Conservation (phyloP, 345 rosid species). For the Fremontodendron californicum region DNA sequence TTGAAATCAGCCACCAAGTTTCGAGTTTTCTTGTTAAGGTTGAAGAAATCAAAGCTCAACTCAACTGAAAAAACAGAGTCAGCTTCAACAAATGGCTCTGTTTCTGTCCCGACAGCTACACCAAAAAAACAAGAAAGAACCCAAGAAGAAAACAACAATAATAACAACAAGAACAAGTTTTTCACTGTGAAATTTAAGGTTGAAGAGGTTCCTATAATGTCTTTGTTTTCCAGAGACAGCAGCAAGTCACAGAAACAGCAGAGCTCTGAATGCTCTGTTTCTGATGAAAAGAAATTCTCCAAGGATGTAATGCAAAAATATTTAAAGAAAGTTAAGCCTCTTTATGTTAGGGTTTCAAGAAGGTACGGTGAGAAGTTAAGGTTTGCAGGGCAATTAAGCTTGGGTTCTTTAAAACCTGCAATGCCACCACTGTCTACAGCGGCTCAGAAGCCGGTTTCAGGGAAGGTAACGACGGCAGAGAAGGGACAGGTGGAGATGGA, state of each 20-base stretch:
- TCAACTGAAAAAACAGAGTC: constrained; percentile 23
- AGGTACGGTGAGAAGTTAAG: constrained; percentile 64
- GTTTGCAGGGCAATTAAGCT: constrained; percentile 49
- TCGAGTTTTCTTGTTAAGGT: constrained; percentile 67
- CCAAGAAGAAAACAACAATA: constrained; percentile 21
- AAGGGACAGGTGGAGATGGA: constrained; percentile 25
- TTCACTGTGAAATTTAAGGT: constrained; percentile 67
- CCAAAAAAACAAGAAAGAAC: constrained; percentile 13
- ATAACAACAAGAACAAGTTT: constrained; percentile 38
- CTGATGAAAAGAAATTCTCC: constrained; percentile 51
- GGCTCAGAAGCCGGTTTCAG: constrained; percentile 19
- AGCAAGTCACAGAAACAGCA: constrained; percentile 43
- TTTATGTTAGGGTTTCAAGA: constrained; percentile 77
- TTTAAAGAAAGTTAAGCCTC: constrained; percentile 84
- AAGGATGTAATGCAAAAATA: constrained; percentile 75
- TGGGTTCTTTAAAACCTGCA: constrained; percentile 25
- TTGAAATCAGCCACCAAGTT: constrained; percentile 81
- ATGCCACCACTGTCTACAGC: constrained; percentile 20
- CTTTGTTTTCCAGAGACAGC: constrained; percentile 68
- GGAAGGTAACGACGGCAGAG: constrained; percentile 19
- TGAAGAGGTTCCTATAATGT: constrained; percentile 68
- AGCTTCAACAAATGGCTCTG: constrained; percentile 18
- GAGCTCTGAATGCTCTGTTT: constrained; percentile 33
- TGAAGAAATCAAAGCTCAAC: constrained; percentile 50
- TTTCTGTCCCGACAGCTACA: background rate